phyloP scores from a whole-genome alignment of 108 stramenopile genomes.

The Pseudonitzschia pungens region DNA sequence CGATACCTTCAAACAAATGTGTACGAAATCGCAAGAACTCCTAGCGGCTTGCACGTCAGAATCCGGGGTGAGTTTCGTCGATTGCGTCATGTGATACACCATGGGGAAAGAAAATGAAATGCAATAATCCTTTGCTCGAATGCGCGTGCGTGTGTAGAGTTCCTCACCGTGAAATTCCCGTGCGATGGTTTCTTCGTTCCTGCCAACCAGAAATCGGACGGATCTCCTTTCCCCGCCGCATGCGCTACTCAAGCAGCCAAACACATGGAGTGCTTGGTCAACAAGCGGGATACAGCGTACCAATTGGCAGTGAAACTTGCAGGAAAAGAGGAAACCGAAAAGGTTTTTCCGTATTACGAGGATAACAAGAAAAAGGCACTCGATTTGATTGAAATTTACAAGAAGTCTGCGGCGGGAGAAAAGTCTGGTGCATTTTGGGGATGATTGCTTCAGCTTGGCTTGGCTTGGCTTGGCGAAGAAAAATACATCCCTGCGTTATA shows the following conservation, averaged over 20 bases:
- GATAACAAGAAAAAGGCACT: slow-evolving; percentile 43
- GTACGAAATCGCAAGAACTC: slow-evolving; percentile 7
- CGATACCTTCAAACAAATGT: slow-evolving; percentile 17
- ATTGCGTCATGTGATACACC: neutral
- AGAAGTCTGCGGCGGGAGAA: slow-evolving; percentile 29
- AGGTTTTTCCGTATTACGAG: slow-evolving; percentile 38
- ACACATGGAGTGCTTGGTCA: slow-evolving; percentile 36
- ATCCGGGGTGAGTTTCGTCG: slow-evolving; percentile 4
- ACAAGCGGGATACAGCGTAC: slow-evolving; percentile 33
- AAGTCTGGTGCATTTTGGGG: slow-evolving; percentile 39
- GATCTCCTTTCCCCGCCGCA: slow-evolving; percentile 23
- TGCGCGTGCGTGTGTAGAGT: neutral
- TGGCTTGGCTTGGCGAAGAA: neutral
- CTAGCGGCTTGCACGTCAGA: slow-evolving; percentile 4
- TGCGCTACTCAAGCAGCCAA: slow-evolving; percentile 30
- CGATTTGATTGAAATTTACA: slow-evolving; percentile 41
- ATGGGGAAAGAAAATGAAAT: too few relatives aligned
- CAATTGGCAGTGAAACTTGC: slow-evolving; percentile 28
- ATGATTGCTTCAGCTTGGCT: neutral
- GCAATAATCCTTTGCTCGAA: too few relatives aligned
- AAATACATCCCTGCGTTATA: neutral
- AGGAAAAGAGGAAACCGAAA: slow-evolving; percentile 33
- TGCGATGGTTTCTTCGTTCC: neutral
- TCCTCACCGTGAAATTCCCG: neutral
- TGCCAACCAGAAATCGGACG: slow-evolving; percentile 2